Evolutionary conservation across 2,329 filamentous ascomycete species (phyloP).

Genomic region (Colletotrichum sp.): DNA sequence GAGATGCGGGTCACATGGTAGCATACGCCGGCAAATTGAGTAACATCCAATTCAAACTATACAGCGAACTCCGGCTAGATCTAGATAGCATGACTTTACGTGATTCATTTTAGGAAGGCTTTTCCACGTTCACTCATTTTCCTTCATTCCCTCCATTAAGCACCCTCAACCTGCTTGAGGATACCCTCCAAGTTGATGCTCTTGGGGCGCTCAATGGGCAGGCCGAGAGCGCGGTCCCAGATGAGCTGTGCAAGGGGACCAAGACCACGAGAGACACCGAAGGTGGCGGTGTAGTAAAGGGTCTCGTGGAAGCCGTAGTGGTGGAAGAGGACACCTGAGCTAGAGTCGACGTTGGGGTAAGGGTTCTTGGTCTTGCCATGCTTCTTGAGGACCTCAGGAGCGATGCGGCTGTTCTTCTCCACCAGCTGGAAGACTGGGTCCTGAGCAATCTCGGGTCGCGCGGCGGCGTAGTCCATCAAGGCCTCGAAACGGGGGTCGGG

Average conservation of each 20-base stretch:
- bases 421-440: conserved; percentile 95
- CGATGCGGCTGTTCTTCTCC: conserved; percentile 90
- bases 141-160: conserved; percentile 30
- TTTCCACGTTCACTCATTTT: not conserved
- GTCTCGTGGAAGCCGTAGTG: conserved; percentile 98
- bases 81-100: not conserved
- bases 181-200: conserved; percentile 92
- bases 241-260: conserved; percentile 93
- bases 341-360: conserved; percentile 95
- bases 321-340: conserved; percentile 93
- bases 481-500: conserved; percentile 97
- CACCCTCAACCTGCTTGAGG: conserved; percentile 67
- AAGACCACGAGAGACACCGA: conserved; percentile 73
- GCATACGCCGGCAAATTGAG: not conserved
- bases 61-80: conserved; percentile 11
- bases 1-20: not conserved
- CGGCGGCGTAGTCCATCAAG: conserved; percentile 91
- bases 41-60: not conserved
- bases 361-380: conserved; percentile 99
- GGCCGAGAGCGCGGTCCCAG: conserved; percentile 91
- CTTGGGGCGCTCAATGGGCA: conserved; percentile 98
- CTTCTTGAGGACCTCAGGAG: conserved; percentile 87
- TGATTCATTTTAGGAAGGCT: not conserved
- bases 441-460: conserved; percentile 81
- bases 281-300: conserved; percentile 85